A percentile compares a stretch with the other conserved stretches of the same genome.
These are phyloP conservation scores for Pleurotus ostreatus DNA, from an alignment of 768 basidiomycete species.

Conservation along the genomic window DNA sequence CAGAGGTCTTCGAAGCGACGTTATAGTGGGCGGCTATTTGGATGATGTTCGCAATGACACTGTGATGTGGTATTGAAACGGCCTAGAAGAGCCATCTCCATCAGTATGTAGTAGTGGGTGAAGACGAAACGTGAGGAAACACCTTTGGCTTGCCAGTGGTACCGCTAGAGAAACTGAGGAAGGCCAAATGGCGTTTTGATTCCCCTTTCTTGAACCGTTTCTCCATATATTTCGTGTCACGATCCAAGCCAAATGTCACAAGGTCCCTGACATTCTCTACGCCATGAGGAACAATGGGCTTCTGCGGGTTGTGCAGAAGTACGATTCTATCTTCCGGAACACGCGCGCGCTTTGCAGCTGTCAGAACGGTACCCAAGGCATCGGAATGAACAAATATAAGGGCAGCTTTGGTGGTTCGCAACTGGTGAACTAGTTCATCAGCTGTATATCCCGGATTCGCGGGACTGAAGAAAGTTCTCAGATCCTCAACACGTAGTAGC, in stretches of 20 bases:
- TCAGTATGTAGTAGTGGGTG: background rate
- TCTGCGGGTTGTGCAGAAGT: conserved; percentile 26
- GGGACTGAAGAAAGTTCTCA: conserved; percentile 32
- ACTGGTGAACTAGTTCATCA: conserved; percentile 57
- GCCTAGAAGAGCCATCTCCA: conserved; percentile 34
- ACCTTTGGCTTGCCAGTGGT: conserved; percentile 53
- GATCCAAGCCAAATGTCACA: conserved; percentile 35
- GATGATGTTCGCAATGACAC: conserved; percentile 60
- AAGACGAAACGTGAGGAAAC: conserved; percentile 15
- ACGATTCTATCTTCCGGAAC: conserved; percentile 40
- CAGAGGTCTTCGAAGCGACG: conserved; percentile 17
- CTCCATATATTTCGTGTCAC: conserved; percentile 38
- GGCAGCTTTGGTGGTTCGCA: conserved; percentile 41
- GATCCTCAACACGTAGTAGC: too few relatives aligned
- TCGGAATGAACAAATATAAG: conserved; percentile 47
- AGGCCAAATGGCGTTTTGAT: conserved; percentile 57
- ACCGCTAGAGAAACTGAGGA: conserved; percentile 71
- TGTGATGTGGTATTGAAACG: conserved; percentile 62
- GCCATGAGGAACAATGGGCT: conserved; percentile 6
- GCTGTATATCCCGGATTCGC: conserved; percentile 59
- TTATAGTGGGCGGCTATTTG: conserved; percentile 52
- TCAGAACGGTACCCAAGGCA: conserved; percentile 35
- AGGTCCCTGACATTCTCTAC: conserved; percentile 40
- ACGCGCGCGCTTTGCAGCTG: conserved; percentile 38
- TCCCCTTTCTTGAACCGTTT: conserved; percentile 49